Conservation (phyloP, 345 rosid species). For the Salix brachista region DNA sequence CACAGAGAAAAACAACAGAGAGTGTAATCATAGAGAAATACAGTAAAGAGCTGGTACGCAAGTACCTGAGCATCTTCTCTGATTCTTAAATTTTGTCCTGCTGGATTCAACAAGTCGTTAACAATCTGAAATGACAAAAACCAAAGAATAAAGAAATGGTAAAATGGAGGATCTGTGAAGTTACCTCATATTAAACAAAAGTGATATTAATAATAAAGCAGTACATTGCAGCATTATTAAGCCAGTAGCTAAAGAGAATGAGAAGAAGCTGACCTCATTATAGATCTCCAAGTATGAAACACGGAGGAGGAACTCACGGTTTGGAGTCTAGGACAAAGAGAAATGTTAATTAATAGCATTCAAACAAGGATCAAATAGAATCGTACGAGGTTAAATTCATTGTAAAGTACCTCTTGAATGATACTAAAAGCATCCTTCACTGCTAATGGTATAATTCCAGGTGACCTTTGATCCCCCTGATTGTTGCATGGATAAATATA, state of each 20-base stretch:
- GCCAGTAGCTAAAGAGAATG: not conserved
- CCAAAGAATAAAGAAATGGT: conserved; percentile 12
- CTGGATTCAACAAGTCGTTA: conserved; percentile 93
- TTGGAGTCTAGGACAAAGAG: conserved; percentile 63
- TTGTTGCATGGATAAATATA: conserved; percentile 9
- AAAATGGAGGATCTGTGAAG: conserved; percentile 11
- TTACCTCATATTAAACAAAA: conserved; percentile 12
- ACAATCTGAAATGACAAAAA: conserved; percentile 62
- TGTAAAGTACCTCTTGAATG: conserved; percentile 79
- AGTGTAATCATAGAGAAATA: conserved; percentile 6
- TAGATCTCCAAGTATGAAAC: conserved; percentile 96
- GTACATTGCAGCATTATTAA: not conserved
- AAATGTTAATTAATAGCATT: conserved; percentile 15
- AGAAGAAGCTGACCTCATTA: conserved; percentile 70
- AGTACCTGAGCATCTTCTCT: conserved; percentile 97
- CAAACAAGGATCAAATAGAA: conserved; percentile 9
- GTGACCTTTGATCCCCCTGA: conserved; percentile 99
- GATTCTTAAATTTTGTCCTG: conserved; percentile 92
- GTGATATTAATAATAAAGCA: conserved; percentile 6
- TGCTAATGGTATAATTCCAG: conserved; percentile 93
- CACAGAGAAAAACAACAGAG: conserved; percentile 3
- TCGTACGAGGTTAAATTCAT: conserved; percentile 10
- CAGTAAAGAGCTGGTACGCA: conserved; percentile 4
- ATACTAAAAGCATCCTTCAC: conserved; percentile 97
- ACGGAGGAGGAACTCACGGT: conserved; percentile 90